These are phyloP conservation scores for Trichoderma virens DNA, from an alignment of 495 filamentous ascomycete species.

Conservation along the genomic window DNA sequence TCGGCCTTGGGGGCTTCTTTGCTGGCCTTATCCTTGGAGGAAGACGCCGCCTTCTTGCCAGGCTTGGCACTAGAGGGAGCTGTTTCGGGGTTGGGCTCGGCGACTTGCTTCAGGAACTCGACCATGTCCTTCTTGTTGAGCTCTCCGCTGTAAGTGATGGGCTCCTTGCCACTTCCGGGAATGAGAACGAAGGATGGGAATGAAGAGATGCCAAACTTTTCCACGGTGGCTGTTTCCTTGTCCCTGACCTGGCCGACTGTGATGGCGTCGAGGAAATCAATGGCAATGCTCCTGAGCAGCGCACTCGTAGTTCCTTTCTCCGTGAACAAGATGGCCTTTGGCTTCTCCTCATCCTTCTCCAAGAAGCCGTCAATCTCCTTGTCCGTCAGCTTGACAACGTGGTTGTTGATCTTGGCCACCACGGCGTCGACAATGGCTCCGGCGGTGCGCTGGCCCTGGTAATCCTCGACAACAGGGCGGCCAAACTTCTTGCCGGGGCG, in stretches of 20 bases:
- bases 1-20: slow-evolving; percentile 27
- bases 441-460: slow-evolving; percentile 72
- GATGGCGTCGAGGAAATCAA: slow-evolving; percentile 83
- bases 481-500: slow-evolving; percentile 67
- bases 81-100: slow-evolving; percentile 65
- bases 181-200: slow-evolving; percentile 79
- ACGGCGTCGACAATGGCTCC: slow-evolving; percentile 85
- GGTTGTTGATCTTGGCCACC: slow-evolving; percentile 79
- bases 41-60: slow-evolving; percentile 37
- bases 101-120: slow-evolving; percentile 73
- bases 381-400: slow-evolving; percentile 74
- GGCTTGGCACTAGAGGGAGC: slow-evolving; percentile 48
- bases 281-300: slow-evolving; percentile 73
- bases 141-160: slow-evolving; percentile 71
- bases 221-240: slow-evolving; percentile 65
- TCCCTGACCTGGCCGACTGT: slow-evolving; percentile 77
- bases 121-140: slow-evolving; percentile 79
- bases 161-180: slow-evolving; percentile 57
- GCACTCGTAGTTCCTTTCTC: slow-evolving; percentile 86
- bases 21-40: slow-evolving; percentile 45
- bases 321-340: slow-evolving; percentile 89
- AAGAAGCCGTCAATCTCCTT: slow-evolving; percentile 74
- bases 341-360: slow-evolving; percentile 57
- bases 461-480: slow-evolving; percentile 85
- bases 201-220: slow-evolving; percentile 65